Evolutionary conservation across 2,329 filamentous ascomycete genomes (phyloP), one percentile per base, ranked within the genome.

Genomic region (Alternaria alternata): DNA sequence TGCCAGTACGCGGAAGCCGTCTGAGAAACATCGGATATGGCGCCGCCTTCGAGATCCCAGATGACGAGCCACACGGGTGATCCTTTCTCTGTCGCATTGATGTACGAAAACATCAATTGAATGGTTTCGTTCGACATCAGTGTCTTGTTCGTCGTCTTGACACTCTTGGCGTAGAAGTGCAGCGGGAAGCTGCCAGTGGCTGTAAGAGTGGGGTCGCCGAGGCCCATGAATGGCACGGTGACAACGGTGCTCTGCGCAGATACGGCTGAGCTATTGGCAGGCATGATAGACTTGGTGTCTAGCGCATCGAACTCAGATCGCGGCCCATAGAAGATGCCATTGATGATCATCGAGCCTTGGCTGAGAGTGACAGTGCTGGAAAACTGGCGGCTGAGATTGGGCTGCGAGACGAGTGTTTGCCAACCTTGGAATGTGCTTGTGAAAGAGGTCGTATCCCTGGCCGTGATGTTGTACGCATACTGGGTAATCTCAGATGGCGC

Each of bases 1-100:
- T 51, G 30, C 48, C 48, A 39, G 48, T 51, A 51, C n/a, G 48
- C 48, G 22, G 48, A 28, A 38, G 32, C 32, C 30, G 48, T 51
- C 32, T 51, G 48, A n/a, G 48, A 36, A 1, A 51, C 30, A 39
- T 51, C 48, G 32, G 48, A 36, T 14, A 51, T 51, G 32, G 48
- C 48, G 1, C 48, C 48, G 20, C 48, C 48, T 51, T 38, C 20
- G 20, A 51, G 48, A 28, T 51, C 48, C 48, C 48, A 51, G 1
- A 51, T 51, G 11, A 51, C 48, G 14, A 51, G 48, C 48, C 48
- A 51, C 5, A 51, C 48, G 5, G 48, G 48, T 24, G 48, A 16
- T n/a, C 48, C 48, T 6, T 51, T 51, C 32, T 51, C 48, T 4
- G 48, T 51, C 3, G 18, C 48, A 3, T 51, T 51, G 47, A 51